phyloP scores from a whole-genome alignment of 202 grass and related monocot genomes.

The Panicum hallii region DNA sequence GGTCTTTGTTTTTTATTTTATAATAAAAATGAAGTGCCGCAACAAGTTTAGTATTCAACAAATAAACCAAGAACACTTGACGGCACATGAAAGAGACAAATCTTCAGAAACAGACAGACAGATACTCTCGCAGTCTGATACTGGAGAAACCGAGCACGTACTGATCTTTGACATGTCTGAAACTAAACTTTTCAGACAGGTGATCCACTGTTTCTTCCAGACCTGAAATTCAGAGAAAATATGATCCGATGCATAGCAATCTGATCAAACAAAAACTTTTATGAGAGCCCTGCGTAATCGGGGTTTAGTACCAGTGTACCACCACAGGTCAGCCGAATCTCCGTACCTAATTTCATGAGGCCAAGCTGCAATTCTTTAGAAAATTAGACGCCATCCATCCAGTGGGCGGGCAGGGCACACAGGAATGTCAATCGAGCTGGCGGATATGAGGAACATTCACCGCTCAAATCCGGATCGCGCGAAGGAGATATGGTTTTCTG shows the following conservation, averaged over 20 bases:
- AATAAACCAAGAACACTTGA: conserved; percentile 1
- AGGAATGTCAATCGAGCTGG: conserved; percentile 36
- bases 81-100: background rate
- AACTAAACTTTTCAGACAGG: background rate
- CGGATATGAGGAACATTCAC: conserved; percentile 62
- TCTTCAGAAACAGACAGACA: background rate
- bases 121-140: background rate
- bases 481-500: conserved; percentile 44
- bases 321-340: conserved; percentile 23
- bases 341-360: conserved; percentile 36
- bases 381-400: conserved; percentile 6
- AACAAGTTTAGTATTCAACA: background rate
- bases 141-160: background rate
- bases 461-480: conserved; percentile 52
- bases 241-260: background rate
- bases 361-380: background rate
- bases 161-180: background rate
- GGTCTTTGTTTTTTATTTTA: background rate
- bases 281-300: background rate
- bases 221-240: background rate
- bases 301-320: background rate
- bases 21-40: background rate
- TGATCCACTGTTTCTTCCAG: background rate
- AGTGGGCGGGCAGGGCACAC: background rate
- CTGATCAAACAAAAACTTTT: background rate